Conservation (phyloP, 257 asterid species). For the Craterostigma plantagineum region DNA sequence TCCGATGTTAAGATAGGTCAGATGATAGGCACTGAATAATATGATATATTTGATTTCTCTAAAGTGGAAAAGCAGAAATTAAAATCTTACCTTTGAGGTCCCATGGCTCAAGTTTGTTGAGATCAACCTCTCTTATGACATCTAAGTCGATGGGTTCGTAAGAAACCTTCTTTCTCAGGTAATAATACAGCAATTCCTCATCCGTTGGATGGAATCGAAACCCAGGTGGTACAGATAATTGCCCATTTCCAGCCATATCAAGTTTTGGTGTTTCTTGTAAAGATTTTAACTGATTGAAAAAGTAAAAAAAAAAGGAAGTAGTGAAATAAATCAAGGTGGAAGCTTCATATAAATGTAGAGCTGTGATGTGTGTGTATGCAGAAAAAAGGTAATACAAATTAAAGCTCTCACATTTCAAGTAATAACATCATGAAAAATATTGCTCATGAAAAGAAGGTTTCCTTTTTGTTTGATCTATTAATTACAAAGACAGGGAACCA, state of each 20-base stretch:
- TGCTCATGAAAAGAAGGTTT: no score
- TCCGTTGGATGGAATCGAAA: constrained; percentile 71
- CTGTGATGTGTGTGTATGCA: no score
- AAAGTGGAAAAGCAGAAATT: no score
- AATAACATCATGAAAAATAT: no score
- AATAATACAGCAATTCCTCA: constrained; percentile 50
- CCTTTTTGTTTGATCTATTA: no score
- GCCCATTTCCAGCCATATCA: constrained; percentile 28
- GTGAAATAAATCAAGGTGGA: no score
- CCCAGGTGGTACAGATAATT: constrained; percentile 51
- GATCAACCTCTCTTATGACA: constrained; percentile 56
- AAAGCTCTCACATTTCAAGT: no score
- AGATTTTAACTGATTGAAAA: background rate
- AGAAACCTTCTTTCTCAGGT: constrained; percentile 57
- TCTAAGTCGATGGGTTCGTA: constrained; percentile 53
- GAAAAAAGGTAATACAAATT: background rate
- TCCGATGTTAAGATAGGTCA: no score
- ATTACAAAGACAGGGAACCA: no score
- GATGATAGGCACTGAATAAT: no score
- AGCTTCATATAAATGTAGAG: no score
- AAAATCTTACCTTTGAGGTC: constrained; percentile 69
- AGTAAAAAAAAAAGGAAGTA: background rate
- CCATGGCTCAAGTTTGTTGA: constrained; percentile 90
- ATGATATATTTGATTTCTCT: no score
- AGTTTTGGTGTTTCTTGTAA: constrained; percentile 1